Percentiles rank a stretch among this genome's conserved stretches.
Evolutionary conservation across 2,329 filamentous ascomycete species (phyloP).

Genomic region (Alternaria sp.): DNA sequence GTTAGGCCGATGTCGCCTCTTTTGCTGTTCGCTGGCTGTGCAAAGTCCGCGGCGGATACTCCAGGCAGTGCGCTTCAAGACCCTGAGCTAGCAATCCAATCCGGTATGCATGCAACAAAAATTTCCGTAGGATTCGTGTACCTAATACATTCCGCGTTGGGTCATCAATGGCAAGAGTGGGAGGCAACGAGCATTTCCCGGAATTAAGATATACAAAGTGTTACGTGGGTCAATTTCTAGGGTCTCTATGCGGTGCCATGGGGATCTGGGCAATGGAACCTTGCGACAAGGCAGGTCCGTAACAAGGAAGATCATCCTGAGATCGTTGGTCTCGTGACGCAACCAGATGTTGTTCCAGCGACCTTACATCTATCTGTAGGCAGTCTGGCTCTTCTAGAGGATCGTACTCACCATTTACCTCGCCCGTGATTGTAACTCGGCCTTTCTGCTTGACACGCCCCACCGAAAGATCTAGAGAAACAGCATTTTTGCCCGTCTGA

Average conservation of each 20-base stretch:
- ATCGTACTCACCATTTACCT: not conserved
- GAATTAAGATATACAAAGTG: conserved; percentile 3
- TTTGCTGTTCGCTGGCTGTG: conserved; percentile 11
- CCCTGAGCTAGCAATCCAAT: conserved; percentile 21
- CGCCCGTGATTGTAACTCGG: not conserved
- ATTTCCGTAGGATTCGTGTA: conserved; percentile 19
- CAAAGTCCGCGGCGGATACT: conserved; percentile 37
- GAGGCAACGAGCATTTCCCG: conserved; percentile 22
- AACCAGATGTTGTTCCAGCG: not conserved
- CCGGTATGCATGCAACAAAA: conserved; percentile 13
- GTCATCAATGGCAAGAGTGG: conserved; percentile 18
- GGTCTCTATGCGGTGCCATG: not conserved
- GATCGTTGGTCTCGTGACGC: not conserved
- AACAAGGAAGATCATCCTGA: not conserved
- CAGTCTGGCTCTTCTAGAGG: not conserved
- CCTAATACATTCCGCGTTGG: conserved; percentile 27
- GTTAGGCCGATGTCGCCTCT: conserved; percentile 49
- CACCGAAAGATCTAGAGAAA: not conserved
- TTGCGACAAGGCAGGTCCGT: not conserved
- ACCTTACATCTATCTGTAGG: not conserved
- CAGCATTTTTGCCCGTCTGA: not conserved
- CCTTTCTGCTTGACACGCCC: not conserved
- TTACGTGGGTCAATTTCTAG: conserved; percentile 26
- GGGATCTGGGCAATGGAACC: not conserved
- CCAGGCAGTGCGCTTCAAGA: conserved; percentile 24